Conservation (phyloP, 2,329 filamentous ascomycete genomes). For the Gremmenia infestans region DNA sequence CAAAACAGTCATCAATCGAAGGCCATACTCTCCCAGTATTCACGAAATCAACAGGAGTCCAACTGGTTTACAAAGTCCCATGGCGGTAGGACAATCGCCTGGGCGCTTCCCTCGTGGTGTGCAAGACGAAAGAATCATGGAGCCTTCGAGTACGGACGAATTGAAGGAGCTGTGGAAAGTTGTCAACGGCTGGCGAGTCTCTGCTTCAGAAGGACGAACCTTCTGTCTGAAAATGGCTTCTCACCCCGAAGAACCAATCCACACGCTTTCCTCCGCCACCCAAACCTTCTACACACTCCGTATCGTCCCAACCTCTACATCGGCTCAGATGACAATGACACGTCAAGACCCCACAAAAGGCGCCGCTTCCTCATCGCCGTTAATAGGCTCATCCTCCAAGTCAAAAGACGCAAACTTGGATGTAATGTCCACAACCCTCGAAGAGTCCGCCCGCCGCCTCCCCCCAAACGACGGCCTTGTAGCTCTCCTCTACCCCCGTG, state of each 20-base stretch:
- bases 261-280: slow-evolving; percentile 55
- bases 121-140: slow-evolving; percentile 25
- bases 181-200: slow-evolving; percentile 64
- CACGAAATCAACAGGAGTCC: slow-evolving; percentile 19
- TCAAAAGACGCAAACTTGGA: slow-evolving; percentile 32
- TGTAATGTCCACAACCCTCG: slow-evolving; percentile 53
- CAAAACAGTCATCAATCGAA: slow-evolving; percentile 58
- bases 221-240: slow-evolving; percentile 55
- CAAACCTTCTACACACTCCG: slow-evolving; percentile 66
- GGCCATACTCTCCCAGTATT: slow-evolving; percentile 47
- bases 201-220: slow-evolving; percentile 51
- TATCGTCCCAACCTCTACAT: slow-evolving; percentile 58
- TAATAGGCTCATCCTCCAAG: slow-evolving; percentile 18
- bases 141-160: slow-evolving; percentile 45
- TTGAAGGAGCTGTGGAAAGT: slow-evolving; percentile 64
- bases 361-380: slow-evolving; percentile 19
- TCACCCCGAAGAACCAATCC: slow-evolving; percentile 57
- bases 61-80: slow-evolving; percentile 26
- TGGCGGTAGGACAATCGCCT: slow-evolving; percentile 21
- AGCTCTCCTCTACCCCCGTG: slow-evolving; percentile 62
- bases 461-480: slow-evolving; percentile 59
- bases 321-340: slow-evolving; percentile 54
- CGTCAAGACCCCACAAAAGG: slow-evolving; percentile 56
- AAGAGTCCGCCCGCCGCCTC: slow-evolving; percentile 48
- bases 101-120: slow-evolving; percentile 26